Conservation (phyloP, 2,329 filamentous ascomycete species). For the Colletotrichum cereale region DNA sequence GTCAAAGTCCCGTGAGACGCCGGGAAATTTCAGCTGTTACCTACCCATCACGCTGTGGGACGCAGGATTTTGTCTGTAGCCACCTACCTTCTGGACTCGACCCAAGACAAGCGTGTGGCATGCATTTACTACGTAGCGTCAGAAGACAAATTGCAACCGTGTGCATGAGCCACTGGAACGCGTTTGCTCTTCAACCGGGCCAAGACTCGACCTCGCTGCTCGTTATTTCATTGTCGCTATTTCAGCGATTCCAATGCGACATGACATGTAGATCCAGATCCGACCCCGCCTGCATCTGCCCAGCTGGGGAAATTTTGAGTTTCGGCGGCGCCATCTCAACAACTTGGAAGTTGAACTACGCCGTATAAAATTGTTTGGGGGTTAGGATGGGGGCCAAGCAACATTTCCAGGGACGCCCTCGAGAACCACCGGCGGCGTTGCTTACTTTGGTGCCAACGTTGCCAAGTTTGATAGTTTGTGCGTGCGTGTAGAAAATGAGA, state of each 20-base stretch:
- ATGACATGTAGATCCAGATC: slow-evolving; percentile 4
- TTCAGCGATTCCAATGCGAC: slow-evolving; percentile 21
- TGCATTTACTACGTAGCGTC: not conserved
- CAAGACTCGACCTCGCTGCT: slow-evolving; percentile 21
- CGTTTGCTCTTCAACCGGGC: slow-evolving; percentile 7
- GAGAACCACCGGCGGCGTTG: not conserved
- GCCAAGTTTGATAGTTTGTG: slow-evolving; percentile 15
- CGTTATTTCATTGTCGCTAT: slow-evolving; percentile 11
- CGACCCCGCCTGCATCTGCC: slow-evolving; percentile 18
- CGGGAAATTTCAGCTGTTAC: not conserved
- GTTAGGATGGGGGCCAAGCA: slow-evolving; percentile 5
- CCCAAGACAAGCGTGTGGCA: not conserved
- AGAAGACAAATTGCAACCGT: not conserved
- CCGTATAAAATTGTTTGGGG: not conserved
- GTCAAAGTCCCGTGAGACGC: not conserved
- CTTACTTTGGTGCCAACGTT: not conserved
- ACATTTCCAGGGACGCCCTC: slow-evolving; percentile 3
- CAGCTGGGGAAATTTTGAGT: slow-evolving; percentile 26
- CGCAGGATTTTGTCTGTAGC: not conserved
- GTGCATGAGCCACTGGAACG: not conserved
- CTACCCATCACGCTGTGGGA: slow-evolving; percentile 11
- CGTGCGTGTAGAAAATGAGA: not conserved
- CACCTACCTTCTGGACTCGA: not conserved
- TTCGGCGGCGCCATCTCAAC: slow-evolving; percentile 30
- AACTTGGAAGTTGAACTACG: slow-evolving; percentile 14